Conservation (phyloP, 768 basidiomycete species). For the Fistulinella prunicolor region DNA sequence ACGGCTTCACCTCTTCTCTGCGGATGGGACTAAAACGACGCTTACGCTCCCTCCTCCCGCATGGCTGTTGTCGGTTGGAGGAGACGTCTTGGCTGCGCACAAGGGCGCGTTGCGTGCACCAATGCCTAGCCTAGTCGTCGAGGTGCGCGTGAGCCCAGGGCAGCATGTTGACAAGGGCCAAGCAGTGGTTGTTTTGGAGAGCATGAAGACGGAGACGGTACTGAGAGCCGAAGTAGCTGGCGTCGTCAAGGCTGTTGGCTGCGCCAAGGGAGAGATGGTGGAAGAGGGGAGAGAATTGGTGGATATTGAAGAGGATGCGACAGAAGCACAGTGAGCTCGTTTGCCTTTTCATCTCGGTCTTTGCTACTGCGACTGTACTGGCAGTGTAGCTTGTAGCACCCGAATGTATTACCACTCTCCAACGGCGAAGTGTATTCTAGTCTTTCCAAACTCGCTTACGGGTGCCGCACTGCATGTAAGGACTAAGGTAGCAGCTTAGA, state of each 20-base stretch:
- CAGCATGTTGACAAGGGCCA: constrained; percentile 80
- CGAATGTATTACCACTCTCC: too few species aligned
- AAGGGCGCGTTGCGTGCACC: constrained; percentile 75
- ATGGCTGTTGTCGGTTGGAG: constrained; percentile 68
- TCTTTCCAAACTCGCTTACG: too few species aligned
- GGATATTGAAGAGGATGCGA: constrained; percentile 50
- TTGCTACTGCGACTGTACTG: too few species aligned
- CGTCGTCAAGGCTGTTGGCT: constrained; percentile 67
- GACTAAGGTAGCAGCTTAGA: too few species aligned
- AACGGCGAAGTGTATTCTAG: too few species aligned
- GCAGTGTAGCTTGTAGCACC: too few species aligned
- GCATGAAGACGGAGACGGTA: constrained; percentile 97
- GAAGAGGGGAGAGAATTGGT: constrained; percentile 82
- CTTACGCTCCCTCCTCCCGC: constrained; percentile 65
- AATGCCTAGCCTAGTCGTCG: constrained; percentile 93
- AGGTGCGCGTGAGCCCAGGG: constrained; percentile 75
- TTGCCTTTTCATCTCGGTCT: not conserved
- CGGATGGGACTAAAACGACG: constrained; percentile 56
- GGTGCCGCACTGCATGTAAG: too few species aligned
- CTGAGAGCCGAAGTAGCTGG: constrained; percentile 69
- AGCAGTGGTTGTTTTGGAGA: constrained; percentile 80
- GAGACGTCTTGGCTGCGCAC: constrained; percentile 49
- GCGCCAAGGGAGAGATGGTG: constrained; percentile 87
- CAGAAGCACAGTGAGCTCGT: constrained; percentile 6
- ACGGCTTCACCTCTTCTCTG: constrained; percentile 71